Evolutionary conservation across 2,329 filamentous ascomycete genomes (phyloP).

Genomic region (Colletotrichum sp.): DNA sequence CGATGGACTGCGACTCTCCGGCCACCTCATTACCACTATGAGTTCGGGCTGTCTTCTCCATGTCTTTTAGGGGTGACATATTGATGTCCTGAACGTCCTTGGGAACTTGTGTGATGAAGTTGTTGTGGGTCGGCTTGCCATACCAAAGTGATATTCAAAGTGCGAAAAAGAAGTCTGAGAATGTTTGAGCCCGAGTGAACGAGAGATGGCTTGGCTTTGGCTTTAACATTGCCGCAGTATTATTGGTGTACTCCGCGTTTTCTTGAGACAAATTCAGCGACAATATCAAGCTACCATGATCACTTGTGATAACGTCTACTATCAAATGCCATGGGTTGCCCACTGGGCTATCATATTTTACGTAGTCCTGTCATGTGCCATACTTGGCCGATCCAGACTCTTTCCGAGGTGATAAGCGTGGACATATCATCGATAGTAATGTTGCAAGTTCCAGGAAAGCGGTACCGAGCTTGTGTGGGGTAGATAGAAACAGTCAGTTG

Average conservation of each 20-base stretch:
- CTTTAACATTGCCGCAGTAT: background rate
- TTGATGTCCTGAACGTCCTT: background rate
- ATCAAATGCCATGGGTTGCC: background rate
- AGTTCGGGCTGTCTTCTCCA: background rate
- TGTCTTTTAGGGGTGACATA: background rate
- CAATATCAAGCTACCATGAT: background rate
- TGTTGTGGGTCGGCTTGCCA: background rate
- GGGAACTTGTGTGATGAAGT: background rate
- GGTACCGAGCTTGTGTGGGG: background rate
- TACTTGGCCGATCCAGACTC: background rate
- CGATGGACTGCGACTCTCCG: background rate
- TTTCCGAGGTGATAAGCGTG: background rate
- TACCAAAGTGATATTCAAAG: background rate
- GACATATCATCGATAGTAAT: background rate
- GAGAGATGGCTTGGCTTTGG: background rate
- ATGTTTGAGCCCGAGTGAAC: background rate
- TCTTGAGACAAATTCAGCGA: background rate
- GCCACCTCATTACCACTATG: background rate
- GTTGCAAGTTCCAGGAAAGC: background rate
- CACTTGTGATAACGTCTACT: background rate
- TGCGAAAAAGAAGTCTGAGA: background rate
- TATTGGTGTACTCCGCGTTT: background rate
- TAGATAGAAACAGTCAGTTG: background rate
- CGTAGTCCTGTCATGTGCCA: background rate
- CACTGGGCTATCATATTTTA: background rate